phyloP scores from a whole-genome alignment of 805 yeast genomes.

The Cephaloascus fragrans region DNA sequence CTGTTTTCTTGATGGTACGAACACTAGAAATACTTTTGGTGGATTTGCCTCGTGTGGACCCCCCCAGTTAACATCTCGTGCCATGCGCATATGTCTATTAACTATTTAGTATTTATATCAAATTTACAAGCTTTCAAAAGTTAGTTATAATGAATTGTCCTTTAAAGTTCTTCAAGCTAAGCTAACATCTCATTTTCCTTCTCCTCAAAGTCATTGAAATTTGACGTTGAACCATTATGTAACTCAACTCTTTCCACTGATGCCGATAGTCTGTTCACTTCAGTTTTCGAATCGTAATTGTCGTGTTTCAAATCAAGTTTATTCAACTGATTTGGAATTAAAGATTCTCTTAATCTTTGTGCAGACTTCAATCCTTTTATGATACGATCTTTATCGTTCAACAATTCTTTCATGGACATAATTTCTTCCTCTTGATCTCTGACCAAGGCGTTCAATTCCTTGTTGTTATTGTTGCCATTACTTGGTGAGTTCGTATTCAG shows the following conservation, averaged over 20 bases:
- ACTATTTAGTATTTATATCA: too few relatives aligned
- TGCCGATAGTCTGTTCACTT: not conserved
- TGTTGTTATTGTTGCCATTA: conserved; percentile 2
- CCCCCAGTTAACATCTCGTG: too few relatives aligned
- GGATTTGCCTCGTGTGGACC: too few relatives aligned
- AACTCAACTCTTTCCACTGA: not conserved
- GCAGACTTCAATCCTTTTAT: conserved; percentile 66
- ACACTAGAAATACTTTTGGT: too few relatives aligned
- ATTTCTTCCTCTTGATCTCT: conserved; percentile 64
- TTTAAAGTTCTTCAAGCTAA: too few relatives aligned
- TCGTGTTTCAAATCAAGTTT: not conserved
- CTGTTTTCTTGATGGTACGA: too few relatives aligned
- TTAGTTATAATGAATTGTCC: too few relatives aligned
- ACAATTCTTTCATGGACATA: conserved; percentile 45
- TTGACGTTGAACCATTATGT: not conserved
- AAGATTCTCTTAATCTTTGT: conserved; percentile 40
- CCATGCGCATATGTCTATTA: too few relatives aligned
- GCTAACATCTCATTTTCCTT: not conserved
- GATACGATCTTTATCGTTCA: conserved; percentile 69
- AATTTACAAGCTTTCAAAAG: too few relatives aligned
- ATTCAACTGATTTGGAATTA: not conserved
- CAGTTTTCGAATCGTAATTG: not conserved
- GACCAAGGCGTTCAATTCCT: conserved; percentile 22
- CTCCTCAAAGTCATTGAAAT: too few relatives aligned
- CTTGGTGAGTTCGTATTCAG: too few relatives aligned